Conservation (phyloP, 257 asterid genomes). For the Solanum verrucosum region DNA sequence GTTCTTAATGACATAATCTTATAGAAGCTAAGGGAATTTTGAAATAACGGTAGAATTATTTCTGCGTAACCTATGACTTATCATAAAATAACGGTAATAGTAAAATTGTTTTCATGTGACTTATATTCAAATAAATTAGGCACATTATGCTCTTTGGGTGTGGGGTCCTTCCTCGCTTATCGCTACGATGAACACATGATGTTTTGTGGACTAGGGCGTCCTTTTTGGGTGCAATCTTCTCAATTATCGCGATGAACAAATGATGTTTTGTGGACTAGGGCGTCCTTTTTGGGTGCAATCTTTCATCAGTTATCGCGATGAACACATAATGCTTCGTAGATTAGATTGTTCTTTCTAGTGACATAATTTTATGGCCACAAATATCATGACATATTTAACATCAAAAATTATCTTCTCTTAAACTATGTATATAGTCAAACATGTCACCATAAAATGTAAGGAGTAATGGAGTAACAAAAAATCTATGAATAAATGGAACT, state of each 20-base stretch:
- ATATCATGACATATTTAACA: neutral
- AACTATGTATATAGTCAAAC: neutral
- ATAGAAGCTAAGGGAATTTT: neutral
- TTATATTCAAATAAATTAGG: no score
- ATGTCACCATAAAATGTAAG: neutral
- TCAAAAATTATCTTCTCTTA: neutral
- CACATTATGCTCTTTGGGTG: neutral
- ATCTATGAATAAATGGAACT: neutral
- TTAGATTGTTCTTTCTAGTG: neutral
- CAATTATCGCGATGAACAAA: no score
- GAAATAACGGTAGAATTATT: neutral
- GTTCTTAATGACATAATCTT: neutral
- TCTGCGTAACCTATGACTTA: neutral
- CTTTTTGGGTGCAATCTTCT: no score
- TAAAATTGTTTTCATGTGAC: neutral
- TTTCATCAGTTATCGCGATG: no score
- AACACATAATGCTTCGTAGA: neutral
- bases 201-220: no score
- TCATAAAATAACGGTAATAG: neutral
- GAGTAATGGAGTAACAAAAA: neutral
- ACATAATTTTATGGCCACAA: neutral
- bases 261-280: no score
- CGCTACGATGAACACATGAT: neutral
- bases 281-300: no score
- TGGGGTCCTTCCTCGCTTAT: neutral